Evolutionary conservation across 106 monocot species (phyloP), one percentile per base, ranked within the genome.

Genomic region (Hemerocallis citrina): DNA sequence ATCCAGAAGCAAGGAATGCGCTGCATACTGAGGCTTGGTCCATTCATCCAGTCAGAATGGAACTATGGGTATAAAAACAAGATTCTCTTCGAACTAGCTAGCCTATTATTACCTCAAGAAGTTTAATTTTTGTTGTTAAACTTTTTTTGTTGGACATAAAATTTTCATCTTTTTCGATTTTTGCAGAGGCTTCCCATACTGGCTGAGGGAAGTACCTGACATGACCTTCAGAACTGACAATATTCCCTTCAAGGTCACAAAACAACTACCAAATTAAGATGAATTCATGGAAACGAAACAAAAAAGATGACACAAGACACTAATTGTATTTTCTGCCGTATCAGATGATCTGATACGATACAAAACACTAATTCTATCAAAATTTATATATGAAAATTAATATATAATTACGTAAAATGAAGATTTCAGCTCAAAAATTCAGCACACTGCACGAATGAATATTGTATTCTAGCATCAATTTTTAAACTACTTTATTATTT

Each of bases 11-110:
- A 84, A 9, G 74, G 61, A 2, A 62, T 93, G 81, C 88, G 64
- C 34, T 81, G 60, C 5, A 79, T 67, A 10, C 79, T 93, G 20
- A 48, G 93, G 61, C 69, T 93, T 14, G 93, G 93, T 14, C 93
- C 93, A 47, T 93, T 88, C 79, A 85, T 93, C 65, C 77, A 88
- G 43, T 84, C 79, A 6, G 88, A 88, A 76, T 93, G 92, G 92
- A 87, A 80, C 47, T 70, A 76, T 68, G 92, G 86, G 83, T 87
- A 57, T 19, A 3, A 12, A 19, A 7, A n/a, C n/a, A n/a, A n/a
- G n/a, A n/a, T n/a, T n/a, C n/a, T n/a, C n/a, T n/a, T n/a, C n/a
- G n/a, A n/a, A n/a, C n/a, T n/a, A n/a, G n/a, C n/a, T n/a, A n/a
- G n/a, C n/a, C n/a, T n/a, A n/a, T n/a, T n/a, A n/a, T n/a, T n/a